Conservation (phyloP, 345 rosid genomes). For the Sonneratia alba region DNA sequence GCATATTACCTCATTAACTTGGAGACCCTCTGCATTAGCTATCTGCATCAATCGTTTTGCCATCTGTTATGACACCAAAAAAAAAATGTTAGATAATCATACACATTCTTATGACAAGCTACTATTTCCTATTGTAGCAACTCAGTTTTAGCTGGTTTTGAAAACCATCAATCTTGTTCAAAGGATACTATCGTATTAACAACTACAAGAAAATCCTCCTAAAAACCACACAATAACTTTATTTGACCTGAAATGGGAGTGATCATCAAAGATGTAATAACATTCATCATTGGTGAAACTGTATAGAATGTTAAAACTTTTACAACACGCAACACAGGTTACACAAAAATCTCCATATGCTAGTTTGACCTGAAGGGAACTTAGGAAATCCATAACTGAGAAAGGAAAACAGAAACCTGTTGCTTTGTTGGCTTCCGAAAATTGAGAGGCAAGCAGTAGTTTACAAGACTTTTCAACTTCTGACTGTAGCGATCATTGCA, state of each 20-base stretch:
- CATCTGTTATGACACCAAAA: constrained; percentile 50
- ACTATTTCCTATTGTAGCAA: neutral
- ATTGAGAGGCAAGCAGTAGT: constrained; percentile 72
- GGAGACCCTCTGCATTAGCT: constrained; percentile 76
- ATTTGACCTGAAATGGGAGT: neutral
- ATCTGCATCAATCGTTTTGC: constrained; percentile 86
- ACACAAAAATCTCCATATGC: neutral
- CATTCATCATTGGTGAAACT: neutral
- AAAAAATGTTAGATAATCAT: constrained; percentile 12
- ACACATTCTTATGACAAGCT: neutral
- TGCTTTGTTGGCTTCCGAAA: constrained; percentile 92
- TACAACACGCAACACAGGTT: neutral
- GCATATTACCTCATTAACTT: constrained; percentile 40
- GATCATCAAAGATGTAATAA: neutral
- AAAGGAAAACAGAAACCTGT: constrained; percentile 43
- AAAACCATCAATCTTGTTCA: neutral
- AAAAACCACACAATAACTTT: neutral
- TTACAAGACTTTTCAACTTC: constrained; percentile 87
- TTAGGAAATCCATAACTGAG: neutral
- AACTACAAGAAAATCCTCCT: neutral
- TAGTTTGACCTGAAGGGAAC: neutral
- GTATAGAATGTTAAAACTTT: neutral
- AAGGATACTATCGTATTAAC: neutral
- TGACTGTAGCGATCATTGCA: constrained; percentile 98
- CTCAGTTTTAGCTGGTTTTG: neutral